A percentile compares a stretch with the other conserved stretches of the same genome.
These are phyloP conservation scores for Gastrolobium villosum DNA, from an alignment of 306 rosid genomes.

Conservation along the genomic window DNA sequence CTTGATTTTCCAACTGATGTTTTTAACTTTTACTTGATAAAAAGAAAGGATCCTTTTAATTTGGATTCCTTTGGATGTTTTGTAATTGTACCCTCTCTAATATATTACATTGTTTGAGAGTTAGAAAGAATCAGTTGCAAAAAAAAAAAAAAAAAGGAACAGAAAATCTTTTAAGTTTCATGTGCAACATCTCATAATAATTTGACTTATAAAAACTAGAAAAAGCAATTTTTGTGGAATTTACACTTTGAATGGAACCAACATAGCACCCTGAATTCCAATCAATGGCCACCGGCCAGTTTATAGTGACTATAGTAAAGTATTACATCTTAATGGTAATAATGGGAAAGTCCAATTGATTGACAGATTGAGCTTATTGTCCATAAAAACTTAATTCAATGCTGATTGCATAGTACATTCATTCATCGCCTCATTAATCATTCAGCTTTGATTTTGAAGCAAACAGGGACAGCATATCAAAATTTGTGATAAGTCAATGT, in stretches of 20 bases:
- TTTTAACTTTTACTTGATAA: background rate
- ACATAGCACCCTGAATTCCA: background rate
- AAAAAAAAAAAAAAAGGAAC: too few relatives aligned
- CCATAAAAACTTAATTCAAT: too few relatives aligned
- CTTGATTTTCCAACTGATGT: slow-evolving; percentile 36
- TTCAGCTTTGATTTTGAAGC: background rate
- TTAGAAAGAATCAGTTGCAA: background rate
- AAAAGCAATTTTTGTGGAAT: background rate
- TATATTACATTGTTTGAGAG: background rate
- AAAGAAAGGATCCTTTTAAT: background rate
- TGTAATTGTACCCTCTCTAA: background rate
- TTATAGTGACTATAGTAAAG: background rate
- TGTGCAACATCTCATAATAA: background rate
- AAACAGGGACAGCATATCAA: background rate
- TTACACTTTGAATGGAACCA: background rate
- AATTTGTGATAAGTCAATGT: background rate
- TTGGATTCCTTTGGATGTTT: background rate
- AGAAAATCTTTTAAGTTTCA: background rate
- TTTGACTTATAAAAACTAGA: background rate
- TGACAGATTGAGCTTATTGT: too few relatives aligned
- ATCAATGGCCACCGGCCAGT: background rate
- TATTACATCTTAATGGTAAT: background rate
- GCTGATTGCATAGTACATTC: too few relatives aligned
- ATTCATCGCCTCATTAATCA: too few relatives aligned
- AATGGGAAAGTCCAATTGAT: background rate